Evolutionary conservation across 768 basidiomycete species (phyloP), one percentile per base, ranked within the genome.

Genomic region (Tulasnella sp.): DNA sequence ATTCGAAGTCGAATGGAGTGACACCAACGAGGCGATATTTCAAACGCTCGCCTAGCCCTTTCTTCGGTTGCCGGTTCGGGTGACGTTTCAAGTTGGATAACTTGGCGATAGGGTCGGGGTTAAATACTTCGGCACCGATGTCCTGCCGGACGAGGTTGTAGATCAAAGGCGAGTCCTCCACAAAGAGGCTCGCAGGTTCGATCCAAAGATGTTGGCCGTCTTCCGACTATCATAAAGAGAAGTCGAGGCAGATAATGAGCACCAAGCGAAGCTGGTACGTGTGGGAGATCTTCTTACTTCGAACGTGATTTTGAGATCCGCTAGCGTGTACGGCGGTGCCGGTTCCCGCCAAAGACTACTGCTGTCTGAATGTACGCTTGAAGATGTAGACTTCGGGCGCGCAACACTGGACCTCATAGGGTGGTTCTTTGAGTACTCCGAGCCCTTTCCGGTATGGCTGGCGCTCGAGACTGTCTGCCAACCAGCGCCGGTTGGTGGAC

Each of bases 1-100:
- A 39, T 16, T 71, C 70, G 37, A 71, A 71, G n/a, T 71, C 70
- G 23, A 39, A 71, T 37, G 70, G 70, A n/a, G 70, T 71, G 70
- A 71, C 42, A 11, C 70, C 70, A 7, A 39, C 35, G 3, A 71
- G 70, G 4, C 42, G 70, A 35, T 71, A 71, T 44, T 44, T 37
- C 42, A 71, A 37, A 39, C 70, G 35, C 6, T 71, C 37, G 37
- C 18, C 32, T 26, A 61, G 57, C 9, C 57, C 57, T 61, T 29
- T 61, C 57, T 29, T 67, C 26, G 32, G 61, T 11, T 67, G 61
- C 32, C 61, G 61, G 61, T 67, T 26, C 13, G 71, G 71, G 71
- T 72, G 39, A n/a, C 71, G 71, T 35, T 46, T 26, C 39, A 72
- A 29, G 37, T 46, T 46, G 7, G 71, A 18, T 37, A 72, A 26